Base-by-base conservation (phyloP, 2,329 filamentous ascomycete genomes). In the Calonectria naviculata region DNA sequence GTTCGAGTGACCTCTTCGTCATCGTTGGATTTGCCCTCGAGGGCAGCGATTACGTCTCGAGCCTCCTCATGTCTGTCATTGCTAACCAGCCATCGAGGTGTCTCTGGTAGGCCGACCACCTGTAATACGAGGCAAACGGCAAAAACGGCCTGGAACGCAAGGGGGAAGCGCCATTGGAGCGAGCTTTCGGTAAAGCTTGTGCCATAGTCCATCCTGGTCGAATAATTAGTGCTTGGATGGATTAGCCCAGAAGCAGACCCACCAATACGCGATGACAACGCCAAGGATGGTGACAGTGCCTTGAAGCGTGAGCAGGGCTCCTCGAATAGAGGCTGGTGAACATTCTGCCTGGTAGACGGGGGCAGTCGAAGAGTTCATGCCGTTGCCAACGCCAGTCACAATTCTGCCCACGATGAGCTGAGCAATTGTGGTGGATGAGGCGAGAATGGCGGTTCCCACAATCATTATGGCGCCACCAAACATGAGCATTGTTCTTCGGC, bases 341-440 rank as follows among this genome's bases (percentile, higher is more conserved):
- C 68, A 71, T 36, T 71, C 68, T 1, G 49, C 65, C 29, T 49
- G 52, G 24, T 72, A 72, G 5, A 72, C 38, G 0, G 60, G 60
- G 2, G 60, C 71, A 13, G 68, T 72, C 7, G 85, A 83, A 1
- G 86, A 87, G 65, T 87, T 88, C 76, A 85, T 76, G 0, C 84
- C 83, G 63, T 81, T 85, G 0, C 85, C 85, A 4, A 86, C 64
- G 0, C 85, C 85, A 7, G 81, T 82, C 24, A 87, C 80, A 24
- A 86, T 80, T 7, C 85, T 79, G 1, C 83, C 84, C 5, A 84
- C 82, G 52, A 85, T 83, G 75, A 86, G 80, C 47, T 85, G 81
- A 15, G 81, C 75, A 21, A 85, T 74, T 4, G 71, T 72, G 47
- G 78, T 82, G 6, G 82, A 78, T 1, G 81, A 78, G 3, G 83